Percentiles rank a stretch among this genome's conserved stretches.
These are phyloP conservation scores for Alloascoidea hylecoeti DNA, from an alignment of 805 yeast species.

Conservation along the genomic window DNA sequence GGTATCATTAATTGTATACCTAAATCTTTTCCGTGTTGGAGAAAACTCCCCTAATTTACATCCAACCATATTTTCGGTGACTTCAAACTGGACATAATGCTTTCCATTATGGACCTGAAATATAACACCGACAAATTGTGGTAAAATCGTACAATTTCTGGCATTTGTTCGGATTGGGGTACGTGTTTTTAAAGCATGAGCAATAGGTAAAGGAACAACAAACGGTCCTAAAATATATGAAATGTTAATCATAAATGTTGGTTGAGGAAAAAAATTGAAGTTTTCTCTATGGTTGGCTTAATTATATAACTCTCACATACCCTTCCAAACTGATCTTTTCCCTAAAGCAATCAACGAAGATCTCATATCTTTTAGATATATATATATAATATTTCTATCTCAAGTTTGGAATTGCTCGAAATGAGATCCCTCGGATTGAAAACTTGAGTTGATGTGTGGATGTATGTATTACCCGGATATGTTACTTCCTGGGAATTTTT, in stretches of 20 bases:
- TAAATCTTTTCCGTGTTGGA: conserved; percentile 80
- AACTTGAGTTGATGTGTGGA: too few species aligned
- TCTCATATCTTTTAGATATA: too few species aligned
- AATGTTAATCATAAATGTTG: background rate
- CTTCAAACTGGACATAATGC: conserved; percentile 77
- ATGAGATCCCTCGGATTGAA: too few species aligned
- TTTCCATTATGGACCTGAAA: conserved; percentile 96
- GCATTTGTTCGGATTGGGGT: conserved; percentile 94
- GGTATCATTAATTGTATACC: conserved; percentile 26
- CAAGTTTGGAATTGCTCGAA: too few species aligned
- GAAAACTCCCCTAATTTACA: conserved; percentile 91
- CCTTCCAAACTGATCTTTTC: conserved; percentile 29
- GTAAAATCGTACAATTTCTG: conserved; percentile 84
- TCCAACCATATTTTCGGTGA: conserved; percentile 94
- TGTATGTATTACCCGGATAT: too few species aligned
- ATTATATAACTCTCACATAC: conserved; percentile 9
- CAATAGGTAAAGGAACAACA: conserved; percentile 89
- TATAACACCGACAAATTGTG: conserved; percentile 88
- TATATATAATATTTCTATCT: too few species aligned
- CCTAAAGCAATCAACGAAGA: conserved; percentile 17
- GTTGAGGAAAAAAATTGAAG: background rate
- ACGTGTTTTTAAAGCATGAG: conserved; percentile 66
- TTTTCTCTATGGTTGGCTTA: background rate
- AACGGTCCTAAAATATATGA: conserved; percentile 49
- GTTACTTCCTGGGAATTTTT: too few species aligned